Conservation (phyloP, 1,284 basidiomycete genomes). For the Hymenochaete sp. region DNA sequence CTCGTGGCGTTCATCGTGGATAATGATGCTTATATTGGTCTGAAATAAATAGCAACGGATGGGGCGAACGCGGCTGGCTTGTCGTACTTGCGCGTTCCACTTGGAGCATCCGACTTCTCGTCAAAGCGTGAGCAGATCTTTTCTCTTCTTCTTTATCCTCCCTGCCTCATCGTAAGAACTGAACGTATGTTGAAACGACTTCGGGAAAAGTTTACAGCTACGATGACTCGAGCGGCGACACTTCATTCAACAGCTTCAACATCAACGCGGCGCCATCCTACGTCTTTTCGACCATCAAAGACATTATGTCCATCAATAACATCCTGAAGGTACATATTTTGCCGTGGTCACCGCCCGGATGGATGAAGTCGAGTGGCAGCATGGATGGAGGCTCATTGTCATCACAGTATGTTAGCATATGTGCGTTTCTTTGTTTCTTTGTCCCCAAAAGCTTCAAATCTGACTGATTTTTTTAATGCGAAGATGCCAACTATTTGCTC, state of each 20-base stretch:
- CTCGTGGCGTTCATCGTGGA: background rate
- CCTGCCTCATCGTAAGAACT: background rate
- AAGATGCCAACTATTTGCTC: slow-evolving; percentile 45
- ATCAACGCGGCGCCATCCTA: slow-evolving; percentile 40
- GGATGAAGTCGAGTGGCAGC: slow-evolving; percentile 44
- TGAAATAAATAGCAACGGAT: slow-evolving; percentile 32
- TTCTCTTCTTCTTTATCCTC: slow-evolving; percentile 5
- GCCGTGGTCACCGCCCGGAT: slow-evolving; percentile 52
- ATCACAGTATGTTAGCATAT: slow-evolving; percentile 28
- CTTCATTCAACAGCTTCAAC: slow-evolving; percentile 38
- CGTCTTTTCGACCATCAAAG: slow-evolving; percentile 41
- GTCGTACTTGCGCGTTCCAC: slow-evolving; percentile 40
- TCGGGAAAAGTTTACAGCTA: slow-evolving; percentile 36
- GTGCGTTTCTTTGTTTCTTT: slow-evolving; percentile 22
- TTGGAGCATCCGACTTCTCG: slow-evolving; percentile 51
- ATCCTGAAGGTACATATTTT: slow-evolving; percentile 35
- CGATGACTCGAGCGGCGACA: slow-evolving; percentile 41
- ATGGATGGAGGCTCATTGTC: slow-evolving; percentile 42
- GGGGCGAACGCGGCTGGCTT: slow-evolving; percentile 42
- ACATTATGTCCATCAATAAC: slow-evolving; percentile 40
- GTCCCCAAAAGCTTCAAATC: background rate
- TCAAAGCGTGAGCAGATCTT: slow-evolving; percentile 32
- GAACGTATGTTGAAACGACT: background rate
- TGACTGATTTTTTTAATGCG: background rate
- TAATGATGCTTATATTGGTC: background rate